Evolutionary conservation across 1,284 basidiomycete species (phyloP).

Genomic region (Phlebopus sp.): DNA sequence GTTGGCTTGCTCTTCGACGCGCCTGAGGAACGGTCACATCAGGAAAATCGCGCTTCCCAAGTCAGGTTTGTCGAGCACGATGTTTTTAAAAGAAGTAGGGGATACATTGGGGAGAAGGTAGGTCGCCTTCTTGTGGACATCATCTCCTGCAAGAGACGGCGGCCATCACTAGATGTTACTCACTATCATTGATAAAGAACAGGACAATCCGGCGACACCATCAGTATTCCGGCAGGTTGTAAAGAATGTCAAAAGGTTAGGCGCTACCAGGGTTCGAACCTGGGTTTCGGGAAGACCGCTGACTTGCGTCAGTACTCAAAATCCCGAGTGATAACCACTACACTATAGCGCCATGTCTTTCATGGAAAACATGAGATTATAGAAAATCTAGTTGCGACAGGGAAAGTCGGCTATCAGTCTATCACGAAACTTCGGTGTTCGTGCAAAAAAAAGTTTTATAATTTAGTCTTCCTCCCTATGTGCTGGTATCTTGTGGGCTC

Average conservation of each 20-base stretch:
- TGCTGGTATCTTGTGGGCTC: too few relatives aligned
- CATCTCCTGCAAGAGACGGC: background rate
- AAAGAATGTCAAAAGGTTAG: constrained; percentile 6
- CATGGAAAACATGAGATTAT: background rate
- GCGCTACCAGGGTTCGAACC: constrained; percentile 38
- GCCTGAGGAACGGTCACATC: too few relatives aligned
- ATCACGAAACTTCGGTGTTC: too few relatives aligned
- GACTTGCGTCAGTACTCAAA: constrained; percentile 17
- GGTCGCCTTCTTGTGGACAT: background rate
- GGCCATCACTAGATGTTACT: background rate
- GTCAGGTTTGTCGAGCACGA: background rate
- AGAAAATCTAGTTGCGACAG: too few relatives aligned
- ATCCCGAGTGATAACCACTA: constrained; percentile 39
- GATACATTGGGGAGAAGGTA: too few relatives aligned
- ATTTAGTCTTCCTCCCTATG: too few relatives aligned
- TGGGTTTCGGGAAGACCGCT: constrained; percentile 33
- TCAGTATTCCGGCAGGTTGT: too few relatives aligned
- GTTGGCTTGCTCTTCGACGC: too few relatives aligned
- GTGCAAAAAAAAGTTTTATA: too few relatives aligned
- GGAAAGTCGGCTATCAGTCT: too few relatives aligned
- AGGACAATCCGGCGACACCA: background rate
- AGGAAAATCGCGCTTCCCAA: too few relatives aligned
- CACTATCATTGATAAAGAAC: background rate
- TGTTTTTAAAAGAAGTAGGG: too few relatives aligned
- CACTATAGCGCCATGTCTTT: constrained; percentile 31